Base-by-base conservation (phyloP, 2,329 filamentous ascomycete species). In the Beauveria varroae region DNA sequence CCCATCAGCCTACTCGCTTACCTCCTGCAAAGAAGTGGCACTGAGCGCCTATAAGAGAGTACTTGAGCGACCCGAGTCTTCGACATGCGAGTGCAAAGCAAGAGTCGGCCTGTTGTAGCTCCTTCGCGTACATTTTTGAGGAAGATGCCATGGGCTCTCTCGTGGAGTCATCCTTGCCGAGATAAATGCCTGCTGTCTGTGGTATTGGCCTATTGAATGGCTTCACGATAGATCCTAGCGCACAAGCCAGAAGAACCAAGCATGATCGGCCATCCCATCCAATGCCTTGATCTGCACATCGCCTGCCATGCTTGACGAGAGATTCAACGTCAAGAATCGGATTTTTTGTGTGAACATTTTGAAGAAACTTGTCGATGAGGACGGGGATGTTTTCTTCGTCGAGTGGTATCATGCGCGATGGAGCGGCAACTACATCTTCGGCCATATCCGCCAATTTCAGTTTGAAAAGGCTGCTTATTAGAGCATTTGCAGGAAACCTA, bases 1-100 rank as follows among this genome's bases (percentile, higher is more conserved):
- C 20, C 20, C 14, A 14, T 12, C 3, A 16, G 1, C 6, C 3
- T 7, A 20, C 4, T 16, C 50, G n/a, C 61, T 46, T 41, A 66
- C 65, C 65, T 3, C 74, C 74, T 6, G 73, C 72, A 55, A 74
- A 70, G 57, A 75, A 75, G 58, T 73, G 68, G 52, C 74, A 76
- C 46, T 78, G 75, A 7, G 70, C 68, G 5, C 69, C 68, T 7
- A 75, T 56, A 22, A 77, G 65, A 3, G 65, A 67, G 46, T 66
- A 64, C 30, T 66, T 66, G 4, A 70, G 63, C 0, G 68, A 66
- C 1, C 67, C 69, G 12, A 70, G 59, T 20, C 69, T 58, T 54
- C 68, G 67, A 30, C 65, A 66, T 3, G 69, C 68, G 16, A 69
- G 55, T 12, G 66, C 66, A 50, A 67, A 70, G 61, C 68, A 70